Evolutionary conservation across 176 grass and related monocot genomes (phyloP).

Genomic region (Chloris gayana): DNA sequence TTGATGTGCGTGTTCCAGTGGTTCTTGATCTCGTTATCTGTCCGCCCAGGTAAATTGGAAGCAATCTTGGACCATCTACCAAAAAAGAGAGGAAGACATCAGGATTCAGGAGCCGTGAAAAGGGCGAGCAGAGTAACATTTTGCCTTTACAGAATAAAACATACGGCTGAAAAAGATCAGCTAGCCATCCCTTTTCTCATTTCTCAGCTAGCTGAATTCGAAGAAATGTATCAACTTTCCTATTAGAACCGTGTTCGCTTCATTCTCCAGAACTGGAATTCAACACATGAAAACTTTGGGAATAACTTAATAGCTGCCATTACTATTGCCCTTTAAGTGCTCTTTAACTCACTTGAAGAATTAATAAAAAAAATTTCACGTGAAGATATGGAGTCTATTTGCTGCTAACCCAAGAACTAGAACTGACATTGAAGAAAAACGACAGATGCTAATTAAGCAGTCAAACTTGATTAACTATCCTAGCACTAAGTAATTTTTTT

Average conservation of each 20-base stretch:
- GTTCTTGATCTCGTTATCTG: constrained; percentile 93
- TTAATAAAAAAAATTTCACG: background rate
- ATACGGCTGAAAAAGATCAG: too few relatives aligned
- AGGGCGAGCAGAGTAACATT: background rate
- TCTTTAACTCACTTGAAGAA: constrained; percentile 2
- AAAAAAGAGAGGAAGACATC: background rate
- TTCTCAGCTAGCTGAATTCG: too few relatives aligned
- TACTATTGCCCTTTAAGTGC: constrained; percentile 8
- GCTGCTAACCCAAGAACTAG: background rate
- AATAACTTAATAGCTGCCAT: background rate
- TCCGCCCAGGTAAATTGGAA: constrained; percentile 71
- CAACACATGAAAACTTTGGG: constrained; percentile 22
- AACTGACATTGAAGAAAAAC: background rate
- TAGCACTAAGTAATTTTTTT: background rate
- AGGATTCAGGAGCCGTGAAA: background rate
- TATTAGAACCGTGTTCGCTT: constrained; percentile 3
- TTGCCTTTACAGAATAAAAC: too few relatives aligned
- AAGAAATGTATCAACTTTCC: background rate
- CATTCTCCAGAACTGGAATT: constrained; percentile 9
- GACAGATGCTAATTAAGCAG: background rate
- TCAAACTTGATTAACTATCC: background rate
- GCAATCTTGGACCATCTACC: constrained; percentile 88
- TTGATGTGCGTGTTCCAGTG: constrained; percentile 96
- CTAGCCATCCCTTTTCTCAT: too few relatives aligned
- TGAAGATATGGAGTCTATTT: background rate